These are phyloP conservation scores for Raddia distichophylla DNA, from an alignment of 176 grass and related monocot genomes.

Conservation along the genomic window DNA sequence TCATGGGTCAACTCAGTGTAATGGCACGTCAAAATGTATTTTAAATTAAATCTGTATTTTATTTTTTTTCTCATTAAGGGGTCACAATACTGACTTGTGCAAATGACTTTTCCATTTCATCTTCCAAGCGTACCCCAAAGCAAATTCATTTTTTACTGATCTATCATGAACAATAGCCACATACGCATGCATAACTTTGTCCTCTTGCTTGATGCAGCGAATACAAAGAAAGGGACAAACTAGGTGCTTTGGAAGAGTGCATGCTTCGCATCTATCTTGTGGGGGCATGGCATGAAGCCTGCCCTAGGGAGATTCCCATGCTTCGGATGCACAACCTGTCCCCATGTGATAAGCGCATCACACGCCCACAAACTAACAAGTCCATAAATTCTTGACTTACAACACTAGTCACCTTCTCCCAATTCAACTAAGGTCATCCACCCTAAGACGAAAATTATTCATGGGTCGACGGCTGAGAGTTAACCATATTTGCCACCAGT, in stretches of 20 bases:
- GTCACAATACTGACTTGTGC: background rate
- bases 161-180: constrained; percentile 24
- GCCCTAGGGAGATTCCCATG: constrained; percentile 30
- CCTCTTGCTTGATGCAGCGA: constrained; percentile 32
- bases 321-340: constrained; percentile 29
- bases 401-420: constrained; percentile 4
- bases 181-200: constrained; percentile 8
- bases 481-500: too few relatives aligned
- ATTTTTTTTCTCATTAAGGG: too few relatives aligned
- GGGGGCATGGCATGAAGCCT: background rate
- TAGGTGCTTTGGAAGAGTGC: constrained; percentile 36
- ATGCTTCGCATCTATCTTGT: constrained; percentile 17
- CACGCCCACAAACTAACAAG: constrained; percentile 18
- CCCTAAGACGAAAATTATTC: too few relatives aligned
- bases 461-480: too few relatives aligned
- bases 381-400: background rate
- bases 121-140: background rate
- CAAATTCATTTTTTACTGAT: constrained; percentile 13
- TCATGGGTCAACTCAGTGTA: too few relatives aligned
- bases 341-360: constrained; percentile 29
- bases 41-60: too few relatives aligned
- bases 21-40: too few relatives aligned
- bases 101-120: background rate
- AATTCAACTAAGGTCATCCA: too few relatives aligned
- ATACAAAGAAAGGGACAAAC: constrained; percentile 38